These are phyloP conservation scores for Nannizziopsis barbatae DNA, from an alignment of 2,329 filamentous ascomycete genomes.

Conservation along the genomic window DNA sequence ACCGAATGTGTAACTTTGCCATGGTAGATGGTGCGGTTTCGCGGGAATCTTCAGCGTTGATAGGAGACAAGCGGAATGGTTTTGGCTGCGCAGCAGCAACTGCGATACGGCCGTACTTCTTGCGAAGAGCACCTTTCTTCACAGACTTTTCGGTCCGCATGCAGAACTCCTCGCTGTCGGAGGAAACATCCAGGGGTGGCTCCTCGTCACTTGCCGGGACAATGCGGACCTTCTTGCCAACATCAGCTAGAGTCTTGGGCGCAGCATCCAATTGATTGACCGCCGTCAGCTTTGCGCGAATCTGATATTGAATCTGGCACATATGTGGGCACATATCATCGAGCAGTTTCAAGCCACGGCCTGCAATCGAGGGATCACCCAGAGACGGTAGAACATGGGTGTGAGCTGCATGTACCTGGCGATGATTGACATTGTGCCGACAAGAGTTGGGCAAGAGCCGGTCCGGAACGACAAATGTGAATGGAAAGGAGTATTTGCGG, in stretches of 20 bases:
- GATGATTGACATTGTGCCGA: slow-evolving; percentile 42
- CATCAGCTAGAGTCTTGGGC: slow-evolving; percentile 39
- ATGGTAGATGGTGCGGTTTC: slow-evolving; percentile 40
- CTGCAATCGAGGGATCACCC: slow-evolving; percentile 46
- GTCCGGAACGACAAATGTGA: slow-evolving; percentile 53
- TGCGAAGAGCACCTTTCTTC: slow-evolving; percentile 46
- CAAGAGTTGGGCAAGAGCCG: slow-evolving; percentile 50
- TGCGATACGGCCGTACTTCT: slow-evolving; percentile 48
- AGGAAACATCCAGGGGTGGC: slow-evolving; percentile 45
- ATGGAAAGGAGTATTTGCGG: slow-evolving; percentile 48
- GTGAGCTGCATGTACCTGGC: slow-evolving; percentile 45
- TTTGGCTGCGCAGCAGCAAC: slow-evolving; percentile 49
- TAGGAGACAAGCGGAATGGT: slow-evolving; percentile 38
- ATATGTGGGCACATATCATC: slow-evolving; percentile 55
- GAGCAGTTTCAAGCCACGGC: slow-evolving; percentile 40
- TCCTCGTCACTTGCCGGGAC: slow-evolving; percentile 49
- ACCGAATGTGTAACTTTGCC: slow-evolving; percentile 47
- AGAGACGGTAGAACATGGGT: slow-evolving; percentile 50
- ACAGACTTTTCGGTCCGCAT: slow-evolving; percentile 49
- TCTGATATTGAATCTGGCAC: slow-evolving; percentile 48
- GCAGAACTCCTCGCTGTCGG: slow-evolving; percentile 40
- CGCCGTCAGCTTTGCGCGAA: slow-evolving; percentile 41
- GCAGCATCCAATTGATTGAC: slow-evolving; percentile 28
- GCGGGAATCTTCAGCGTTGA: slow-evolving; percentile 23
- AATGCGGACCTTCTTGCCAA: slow-evolving; percentile 47